Conservation (phyloP, 805 yeast species). For the Nakazawaea peltata region DNA sequence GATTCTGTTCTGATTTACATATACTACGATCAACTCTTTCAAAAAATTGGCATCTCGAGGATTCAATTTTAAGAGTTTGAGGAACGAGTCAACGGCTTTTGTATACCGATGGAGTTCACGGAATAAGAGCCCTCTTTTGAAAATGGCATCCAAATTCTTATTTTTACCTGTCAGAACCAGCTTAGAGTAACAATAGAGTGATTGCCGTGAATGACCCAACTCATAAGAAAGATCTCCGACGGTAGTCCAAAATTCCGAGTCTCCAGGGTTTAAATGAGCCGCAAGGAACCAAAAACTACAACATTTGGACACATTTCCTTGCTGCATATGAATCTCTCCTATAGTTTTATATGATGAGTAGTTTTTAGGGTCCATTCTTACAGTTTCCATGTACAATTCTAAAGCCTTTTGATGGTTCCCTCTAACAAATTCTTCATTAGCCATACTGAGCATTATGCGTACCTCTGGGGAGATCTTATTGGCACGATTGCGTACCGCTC, state of each 20-base stretch:
- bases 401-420: conserved; percentile 54
- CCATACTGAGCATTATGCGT: conserved; percentile 53
- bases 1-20: conserved; percentile 47
- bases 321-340: conserved; percentile 72
- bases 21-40: conserved; percentile 49
- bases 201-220: conserved; percentile 65
- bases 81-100: conserved; percentile 69
- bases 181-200: conserved; percentile 67
- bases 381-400: conserved; percentile 55
- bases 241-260: conserved; percentile 68
- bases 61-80: conserved; percentile 42
- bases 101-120: conserved; percentile 58
- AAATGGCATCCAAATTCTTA: conserved; percentile 46
- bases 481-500: conserved; percentile 28
- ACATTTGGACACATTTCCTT: conserved; percentile 62
- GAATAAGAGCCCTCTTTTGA: conserved; percentile 60
- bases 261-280: conserved; percentile 69
- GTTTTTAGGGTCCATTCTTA: conserved; percentile 68
- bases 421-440: conserved; percentile 73
- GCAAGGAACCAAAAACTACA: conserved; percentile 79
- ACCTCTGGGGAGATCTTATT: conserved; percentile 64
- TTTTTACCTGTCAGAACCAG: conserved; percentile 39
- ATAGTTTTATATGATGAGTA: conserved; percentile 81
- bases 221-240: conserved; percentile 64
- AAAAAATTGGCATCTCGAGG: conserved; percentile 57